These are phyloP conservation scores for Primulina tabacum DNA, from an alignment of 257 asterid species.

Conservation along the genomic window DNA sequence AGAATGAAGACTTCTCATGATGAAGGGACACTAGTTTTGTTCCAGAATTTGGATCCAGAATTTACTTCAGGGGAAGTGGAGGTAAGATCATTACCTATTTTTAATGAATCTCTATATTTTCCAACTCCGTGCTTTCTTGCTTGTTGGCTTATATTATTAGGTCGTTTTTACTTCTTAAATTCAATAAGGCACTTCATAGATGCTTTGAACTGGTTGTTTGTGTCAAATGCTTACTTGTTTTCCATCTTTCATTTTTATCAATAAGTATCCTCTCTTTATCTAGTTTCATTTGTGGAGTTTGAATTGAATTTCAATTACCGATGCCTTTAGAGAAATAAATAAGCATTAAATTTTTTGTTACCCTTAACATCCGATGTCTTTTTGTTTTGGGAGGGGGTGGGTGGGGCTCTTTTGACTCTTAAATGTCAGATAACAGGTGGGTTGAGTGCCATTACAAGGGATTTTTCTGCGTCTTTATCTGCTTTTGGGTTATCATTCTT, in stretches of 20 bases:
- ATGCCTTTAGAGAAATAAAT: background rate
- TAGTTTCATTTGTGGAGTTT: background rate
- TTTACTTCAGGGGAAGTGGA: slow-evolving; percentile 83
- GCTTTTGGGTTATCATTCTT: slow-evolving; percentile 9
- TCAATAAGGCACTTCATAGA: background rate
- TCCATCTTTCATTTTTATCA: background rate
- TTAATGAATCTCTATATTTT: background rate
- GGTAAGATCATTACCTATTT: slow-evolving; percentile 39
- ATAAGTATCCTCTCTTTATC: background rate
- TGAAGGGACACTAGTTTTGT: slow-evolving; percentile 53
- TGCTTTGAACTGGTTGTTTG: background rate
- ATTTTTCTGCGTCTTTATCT: background rate
- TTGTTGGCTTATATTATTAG: slow-evolving; percentile 7
- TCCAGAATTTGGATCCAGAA: slow-evolving; percentile 69
- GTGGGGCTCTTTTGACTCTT: background rate
- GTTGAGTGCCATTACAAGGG: background rate
- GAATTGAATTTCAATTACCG: background rate
- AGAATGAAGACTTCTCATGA: slow-evolving; percentile 54
- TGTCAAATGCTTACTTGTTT: too few species aligned
- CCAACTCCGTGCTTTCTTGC: slow-evolving; percentile 9
- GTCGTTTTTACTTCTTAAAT: background rate
- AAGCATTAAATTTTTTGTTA: background rate
- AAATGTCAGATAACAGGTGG: background rate
- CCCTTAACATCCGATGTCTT: background rate
- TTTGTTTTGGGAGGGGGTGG: background rate